Conservation (phyloP, 2,329 filamentous ascomycete species). For the Colletotrichum orchidophilum region DNA sequence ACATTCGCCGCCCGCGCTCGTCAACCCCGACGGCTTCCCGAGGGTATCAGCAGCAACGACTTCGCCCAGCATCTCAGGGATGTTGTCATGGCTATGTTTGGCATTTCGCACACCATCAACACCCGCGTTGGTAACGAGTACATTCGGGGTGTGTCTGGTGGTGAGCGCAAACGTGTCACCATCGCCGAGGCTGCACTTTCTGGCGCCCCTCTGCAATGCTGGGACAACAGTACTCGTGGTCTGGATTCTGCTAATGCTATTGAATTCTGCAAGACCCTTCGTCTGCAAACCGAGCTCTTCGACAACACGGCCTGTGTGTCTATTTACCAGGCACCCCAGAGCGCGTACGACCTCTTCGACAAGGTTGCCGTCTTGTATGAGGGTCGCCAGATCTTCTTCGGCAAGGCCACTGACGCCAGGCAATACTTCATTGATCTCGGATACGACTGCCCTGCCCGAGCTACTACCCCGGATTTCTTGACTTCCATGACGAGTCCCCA, state of each 20-base stretch:
- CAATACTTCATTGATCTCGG: conserved; percentile 74
- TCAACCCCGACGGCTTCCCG: conserved; percentile 69
- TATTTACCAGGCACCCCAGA: conserved; percentile 77
- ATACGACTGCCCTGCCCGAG: conserved; percentile 72
- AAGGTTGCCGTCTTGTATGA: conserved; percentile 68
- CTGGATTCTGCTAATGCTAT: conserved; percentile 80
- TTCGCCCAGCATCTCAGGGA: conserved; percentile 74
- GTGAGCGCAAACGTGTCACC: conserved; percentile 75
- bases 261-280: conserved; percentile 77
- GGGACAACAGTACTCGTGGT: conserved; percentile 79
- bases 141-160: conserved; percentile 77
- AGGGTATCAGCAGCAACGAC: conserved; percentile 61
- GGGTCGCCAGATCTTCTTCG: conserved; percentile 71
- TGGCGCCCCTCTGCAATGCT: conserved; percentile 69
- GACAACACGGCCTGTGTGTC: conserved; percentile 73
- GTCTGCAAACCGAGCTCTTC: conserved; percentile 73
- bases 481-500: conserved; percentile 73
- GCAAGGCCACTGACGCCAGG: conserved; percentile 66
- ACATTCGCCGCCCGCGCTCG: conserved; percentile 79
- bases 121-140: conserved; percentile 80
- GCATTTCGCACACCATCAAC: conserved; percentile 77
- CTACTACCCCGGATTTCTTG: conserved; percentile 77
- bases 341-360: conserved; percentile 71
- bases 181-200: conserved; percentile 70
- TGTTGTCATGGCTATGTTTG: conserved; percentile 80